These are phyloP conservation scores for Abortiporus biennis DNA, from an alignment of 1,284 basidiomycete species.

Conservation along the genomic window DNA sequence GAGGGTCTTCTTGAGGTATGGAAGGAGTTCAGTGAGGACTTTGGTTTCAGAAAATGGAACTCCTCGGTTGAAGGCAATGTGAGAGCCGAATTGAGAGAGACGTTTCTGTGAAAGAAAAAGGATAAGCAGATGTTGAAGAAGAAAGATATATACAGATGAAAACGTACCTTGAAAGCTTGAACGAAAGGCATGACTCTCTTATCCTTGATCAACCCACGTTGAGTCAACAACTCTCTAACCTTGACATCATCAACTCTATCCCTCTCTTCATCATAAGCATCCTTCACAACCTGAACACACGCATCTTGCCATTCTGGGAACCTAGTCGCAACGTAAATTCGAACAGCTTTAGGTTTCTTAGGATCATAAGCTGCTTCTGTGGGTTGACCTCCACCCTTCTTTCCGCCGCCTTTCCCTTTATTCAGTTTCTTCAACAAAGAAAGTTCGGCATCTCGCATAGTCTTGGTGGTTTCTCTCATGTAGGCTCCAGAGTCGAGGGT, in stretches of 20 bases:
- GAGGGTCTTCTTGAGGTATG: constrained; percentile 85
- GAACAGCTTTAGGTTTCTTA: constrained; percentile 78
- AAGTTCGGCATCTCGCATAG: constrained; percentile 86
- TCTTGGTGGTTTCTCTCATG: constrained; percentile 83
- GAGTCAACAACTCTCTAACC: constrained; percentile 65
- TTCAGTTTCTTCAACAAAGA: constrained; percentile 70
- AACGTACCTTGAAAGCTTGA: constrained; percentile 80
- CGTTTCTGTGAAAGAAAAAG: constrained; percentile 58
- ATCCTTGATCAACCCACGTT: constrained; percentile 89
- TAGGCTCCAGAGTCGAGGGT: constrained; percentile 75
- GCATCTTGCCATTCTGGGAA: constrained; percentile 95
- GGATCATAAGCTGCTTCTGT: constrained; percentile 61
- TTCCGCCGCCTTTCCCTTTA: constrained; percentile 55
- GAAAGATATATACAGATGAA: constrained; percentile 1
- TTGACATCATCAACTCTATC: constrained; percentile 81
- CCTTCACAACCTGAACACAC: constrained; percentile 74
- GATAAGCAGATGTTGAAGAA: neutral
- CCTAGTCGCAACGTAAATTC: constrained; percentile 84
- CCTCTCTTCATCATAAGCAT: constrained; percentile 55
- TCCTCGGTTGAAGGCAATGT: constrained; percentile 81
- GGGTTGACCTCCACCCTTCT: too few relatives aligned
- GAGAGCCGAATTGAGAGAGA: constrained; percentile 72
- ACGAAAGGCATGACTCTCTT: constrained; percentile 96
- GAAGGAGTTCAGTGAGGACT: constrained; percentile 68
- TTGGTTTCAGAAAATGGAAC: constrained; percentile 84